phyloP scores from a whole-genome alignment of 2,329 filamentous ascomycete genomes.

The Aureobasidium sp. region DNA sequence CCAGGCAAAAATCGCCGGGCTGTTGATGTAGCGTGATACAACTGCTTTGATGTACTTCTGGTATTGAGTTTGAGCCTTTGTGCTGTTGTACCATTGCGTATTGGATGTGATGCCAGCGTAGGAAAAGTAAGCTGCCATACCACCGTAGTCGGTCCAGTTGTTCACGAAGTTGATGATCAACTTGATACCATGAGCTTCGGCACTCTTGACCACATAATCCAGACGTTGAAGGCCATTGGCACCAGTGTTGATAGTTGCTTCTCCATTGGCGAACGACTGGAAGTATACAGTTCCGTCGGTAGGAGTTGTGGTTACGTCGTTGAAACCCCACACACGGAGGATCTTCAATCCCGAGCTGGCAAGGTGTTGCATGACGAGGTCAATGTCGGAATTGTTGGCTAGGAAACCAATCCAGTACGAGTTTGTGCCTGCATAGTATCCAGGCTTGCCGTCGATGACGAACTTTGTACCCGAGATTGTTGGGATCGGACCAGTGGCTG shows the following conservation, averaged over 20 bases:
- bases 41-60: conserved; percentile 52
- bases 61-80: conserved; percentile 42
- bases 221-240: conserved; percentile 54
- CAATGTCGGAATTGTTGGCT: conserved; percentile 46
- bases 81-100: conserved; percentile 49
- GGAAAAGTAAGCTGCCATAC: conserved; percentile 49
- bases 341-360: conserved; percentile 33
- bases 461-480: conserved; percentile 23
- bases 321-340: conserved; percentile 55
- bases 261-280: conserved; percentile 36
- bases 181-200: conserved; percentile 52
- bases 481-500: conserved; percentile 12
- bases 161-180: conserved; percentile 60
- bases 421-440: conserved; percentile 47
- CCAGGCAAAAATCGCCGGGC: conserved; percentile 56
- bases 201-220: conserved; percentile 53
- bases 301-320: conserved; percentile 42
- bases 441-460: conserved; percentile 35
- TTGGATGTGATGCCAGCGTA: conserved; percentile 45
- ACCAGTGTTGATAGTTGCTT: conserved; percentile 54
- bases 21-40: conserved; percentile 50
- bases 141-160: conserved; percentile 55
- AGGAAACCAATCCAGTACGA: conserved; percentile 48
- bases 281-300: conserved; percentile 37
- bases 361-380: conserved; percentile 25